Evolutionary conservation across 1,139 yeast species (phyloP).

Genomic region (Saccharomycopsis crataegensis): DNA sequence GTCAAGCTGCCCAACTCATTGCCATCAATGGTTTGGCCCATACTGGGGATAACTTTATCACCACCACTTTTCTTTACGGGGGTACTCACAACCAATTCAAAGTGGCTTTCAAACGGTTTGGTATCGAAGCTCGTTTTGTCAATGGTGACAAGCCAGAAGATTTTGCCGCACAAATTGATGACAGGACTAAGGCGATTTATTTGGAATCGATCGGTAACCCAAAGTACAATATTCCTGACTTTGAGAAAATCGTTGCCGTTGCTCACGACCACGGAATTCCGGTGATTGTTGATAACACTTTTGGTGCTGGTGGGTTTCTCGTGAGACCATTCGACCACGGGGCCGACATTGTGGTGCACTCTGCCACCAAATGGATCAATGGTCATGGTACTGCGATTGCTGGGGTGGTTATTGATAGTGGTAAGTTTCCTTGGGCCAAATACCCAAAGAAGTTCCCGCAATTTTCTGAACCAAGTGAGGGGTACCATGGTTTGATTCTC

Average conservation of each 20-base stretch:
- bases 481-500: conserved; percentile 83
- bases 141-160: conserved; percentile 68
- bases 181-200: conserved; percentile 81
- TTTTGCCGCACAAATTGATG: conserved; percentile 68
- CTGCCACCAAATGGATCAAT: conserved; percentile 98
- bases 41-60: conserved; percentile 80
- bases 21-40: conserved; percentile 83
- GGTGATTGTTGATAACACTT: conserved; percentile 92
- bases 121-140: conserved; percentile 79
- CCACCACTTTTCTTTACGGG: conserved; percentile 87
- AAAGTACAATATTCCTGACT: conserved; percentile 85
- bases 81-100: conserved; percentile 96
- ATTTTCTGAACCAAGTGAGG: conserved; percentile 82
- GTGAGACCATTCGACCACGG: conserved; percentile 83
- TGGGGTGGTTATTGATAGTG: conserved; percentile 84
- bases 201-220: conserved; percentile 94
- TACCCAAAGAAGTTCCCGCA: conserved; percentile 87
- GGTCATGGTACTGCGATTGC: conserved; percentile 97
- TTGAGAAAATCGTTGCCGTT: conserved; percentile 62
- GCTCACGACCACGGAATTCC: conserved; percentile 91
- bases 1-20: conserved; percentile 90
- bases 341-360: conserved; percentile 78
- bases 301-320: conserved; percentile 93
- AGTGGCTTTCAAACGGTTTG: conserved; percentile 82
- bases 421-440: conserved; percentile 86